A percentile compares a stretch with the other conserved stretches of the same genome.
Evolutionary conservation across 139 green algal genomes (phyloP).

Genomic region (Raphidocelis subcapitata): DNA sequence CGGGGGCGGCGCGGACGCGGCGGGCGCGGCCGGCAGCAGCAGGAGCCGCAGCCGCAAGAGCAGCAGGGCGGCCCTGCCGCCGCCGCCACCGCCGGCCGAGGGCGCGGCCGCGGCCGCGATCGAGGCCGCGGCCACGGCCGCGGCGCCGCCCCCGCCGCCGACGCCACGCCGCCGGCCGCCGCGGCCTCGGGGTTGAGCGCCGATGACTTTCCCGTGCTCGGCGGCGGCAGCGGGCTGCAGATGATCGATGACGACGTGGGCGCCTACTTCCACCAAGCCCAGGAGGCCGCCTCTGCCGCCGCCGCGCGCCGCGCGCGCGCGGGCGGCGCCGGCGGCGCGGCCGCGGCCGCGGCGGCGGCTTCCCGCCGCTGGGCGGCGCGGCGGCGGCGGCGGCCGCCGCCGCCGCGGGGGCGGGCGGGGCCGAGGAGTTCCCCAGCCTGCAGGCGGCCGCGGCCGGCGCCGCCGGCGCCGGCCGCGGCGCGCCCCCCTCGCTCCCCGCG

Average conservation of each 20-base stretch:
- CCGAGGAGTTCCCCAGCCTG: conserved; percentile 35
- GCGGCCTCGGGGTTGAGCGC: no score
- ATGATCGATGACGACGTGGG: conserved; percentile 72
- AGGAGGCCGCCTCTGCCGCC: conserved; percentile 10
- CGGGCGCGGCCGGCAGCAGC: no score
- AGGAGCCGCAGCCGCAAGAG: no score
- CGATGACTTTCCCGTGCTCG: no score
- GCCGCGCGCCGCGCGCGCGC: neutral
- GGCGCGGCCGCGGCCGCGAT: no score
- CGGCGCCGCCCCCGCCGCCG: no score
- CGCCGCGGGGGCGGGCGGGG: neutral
- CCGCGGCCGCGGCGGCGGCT: conserved; percentile 3
- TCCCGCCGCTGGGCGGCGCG: neutral
- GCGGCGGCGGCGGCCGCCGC: neutral
- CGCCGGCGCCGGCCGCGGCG: neutral
- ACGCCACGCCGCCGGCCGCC: no score
- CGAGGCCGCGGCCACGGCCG: no score
- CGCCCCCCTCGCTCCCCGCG: conserved; percentile 10
- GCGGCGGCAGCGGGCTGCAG: neutral
- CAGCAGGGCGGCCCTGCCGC: no score
- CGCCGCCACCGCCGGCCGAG: no score
- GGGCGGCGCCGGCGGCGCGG: neutral
- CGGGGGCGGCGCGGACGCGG: no score
- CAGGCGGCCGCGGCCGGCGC: conserved; percentile 6
- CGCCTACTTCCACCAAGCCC: conserved; percentile 1